Conservation (phyloP, 1,139 yeast species). For the Kodamaea derodonti region DNA sequence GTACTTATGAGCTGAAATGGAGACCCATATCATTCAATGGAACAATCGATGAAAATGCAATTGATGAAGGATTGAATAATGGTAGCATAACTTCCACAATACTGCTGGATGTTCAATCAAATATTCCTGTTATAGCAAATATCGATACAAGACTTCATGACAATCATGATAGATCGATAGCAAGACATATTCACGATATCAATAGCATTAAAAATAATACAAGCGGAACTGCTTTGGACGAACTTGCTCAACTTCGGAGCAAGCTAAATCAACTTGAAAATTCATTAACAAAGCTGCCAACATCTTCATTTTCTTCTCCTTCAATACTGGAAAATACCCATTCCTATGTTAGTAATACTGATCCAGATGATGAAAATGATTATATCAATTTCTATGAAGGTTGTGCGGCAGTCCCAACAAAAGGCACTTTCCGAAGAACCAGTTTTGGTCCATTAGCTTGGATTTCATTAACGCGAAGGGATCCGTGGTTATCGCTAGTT, state of each 20-base stretch:
- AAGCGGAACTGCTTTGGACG: slow-evolving; percentile 7
- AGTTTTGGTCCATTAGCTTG: slow-evolving; percentile 23
- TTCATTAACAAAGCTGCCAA: slow-evolving; percentile 5
- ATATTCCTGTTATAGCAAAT: not conserved
- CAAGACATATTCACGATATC: not conserved
- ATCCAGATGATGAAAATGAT: slow-evolving; percentile 8
- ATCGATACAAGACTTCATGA: not conserved
- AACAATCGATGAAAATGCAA: slow-evolving; percentile 1
- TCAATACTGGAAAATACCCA: not conserved
- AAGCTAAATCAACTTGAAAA: slow-evolving; percentile 9
- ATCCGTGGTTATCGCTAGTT: slow-evolving; percentile 17
- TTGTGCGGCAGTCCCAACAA: slow-evolving; percentile 21
- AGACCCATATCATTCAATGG: slow-evolving; percentile 8
- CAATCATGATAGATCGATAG: not conserved
- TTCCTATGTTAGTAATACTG: not conserved
- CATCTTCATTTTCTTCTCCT: slow-evolving; percentile 1
- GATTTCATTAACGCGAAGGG: slow-evolving; percentile 20
- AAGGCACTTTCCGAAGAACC: slow-evolving; percentile 16
- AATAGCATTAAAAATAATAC: not conserved
- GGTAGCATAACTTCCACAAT: slow-evolving; percentile 3
- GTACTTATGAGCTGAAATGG: slow-evolving; percentile 17
- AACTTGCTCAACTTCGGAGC: slow-evolving; percentile 8
- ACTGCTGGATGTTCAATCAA: not conserved
- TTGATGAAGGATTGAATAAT: slow-evolving; percentile 6
- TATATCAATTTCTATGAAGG: slow-evolving; percentile 32